Evolutionary conservation across 2,329 filamentous ascomycete species (phyloP), one percentile per base, ranked within the genome.

Genomic region (Aspergillus thermomutatus): DNA sequence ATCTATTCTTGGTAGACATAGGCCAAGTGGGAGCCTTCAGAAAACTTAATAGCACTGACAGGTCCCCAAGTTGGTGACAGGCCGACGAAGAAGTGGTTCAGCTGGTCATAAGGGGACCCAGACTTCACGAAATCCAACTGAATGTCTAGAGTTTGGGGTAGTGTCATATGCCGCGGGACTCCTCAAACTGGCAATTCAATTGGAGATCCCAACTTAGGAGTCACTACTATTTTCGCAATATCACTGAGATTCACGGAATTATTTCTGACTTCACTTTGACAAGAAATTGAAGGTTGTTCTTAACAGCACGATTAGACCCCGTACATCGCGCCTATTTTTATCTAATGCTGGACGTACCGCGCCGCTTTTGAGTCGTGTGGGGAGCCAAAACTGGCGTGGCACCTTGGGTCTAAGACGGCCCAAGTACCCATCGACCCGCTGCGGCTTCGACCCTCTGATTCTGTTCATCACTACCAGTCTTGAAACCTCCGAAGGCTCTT

Each of bases 1-100:
- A 40, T 43, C 17, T 8, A 17, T n/a, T 40, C 19, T 37, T 60
- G 49, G 21, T 23, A 50, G 40, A 60, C 28, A 37, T 49, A 60
- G 5, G 54, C 46, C 14, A 60, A 46, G 6, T 52, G 46, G n/a
- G 23, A 23, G 46, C 34, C 37, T 46, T 60, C 46, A 10, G 48
- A 53, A 27, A 60, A 57, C 19, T 60, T 53, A 52, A 60, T 60
- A 26, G 58, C 55, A 47, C 41, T 56, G 14, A 60, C 46, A 6
- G 47, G 55, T 53, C 49, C 45, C 49, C 55, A 57, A 26, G 26
- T 19, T 8, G 50, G 53, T 25, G 55, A 40, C 41, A 60, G 25
- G 17, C 55, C 50, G 26, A 60, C 45, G 14, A 60, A 60, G 19
- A 60, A 52, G 31, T 53, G 55, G 2, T 54, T 25, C 27, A 55